Conservation (phyloP, 192 early-diverging fungal species). For the Backusella liffmaniae region DNA sequence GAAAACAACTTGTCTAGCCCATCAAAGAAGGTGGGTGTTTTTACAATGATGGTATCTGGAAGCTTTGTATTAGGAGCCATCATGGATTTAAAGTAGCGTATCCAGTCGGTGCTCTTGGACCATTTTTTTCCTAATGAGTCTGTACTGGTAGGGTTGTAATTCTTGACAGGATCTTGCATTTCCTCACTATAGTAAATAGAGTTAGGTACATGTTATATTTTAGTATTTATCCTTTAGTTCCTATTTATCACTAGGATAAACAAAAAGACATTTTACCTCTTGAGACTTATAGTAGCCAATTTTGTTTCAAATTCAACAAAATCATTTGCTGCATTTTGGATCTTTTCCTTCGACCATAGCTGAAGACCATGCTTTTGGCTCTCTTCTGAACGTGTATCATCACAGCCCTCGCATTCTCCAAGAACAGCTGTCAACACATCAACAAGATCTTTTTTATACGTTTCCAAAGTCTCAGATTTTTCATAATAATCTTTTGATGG, state of each 20-base stretch:
- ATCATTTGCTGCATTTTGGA: slow-evolving; percentile 35
- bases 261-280: slow-evolving; percentile 21
- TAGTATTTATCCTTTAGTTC: neutral
- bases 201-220: neutral
- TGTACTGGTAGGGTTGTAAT: slow-evolving; percentile 42
- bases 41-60: slow-evolving; percentile 46
- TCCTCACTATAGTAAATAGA: slow-evolving; percentile 37
- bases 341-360: neutral
- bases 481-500: slow-evolving; percentile 70
- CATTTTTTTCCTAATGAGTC: neutral
- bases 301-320: slow-evolving; percentile 59
- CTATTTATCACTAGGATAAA: neutral
- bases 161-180: slow-evolving; percentile 47
- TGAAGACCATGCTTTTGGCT: neutral
- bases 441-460: slow-evolving; percentile 42
- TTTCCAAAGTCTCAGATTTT: slow-evolving; percentile 40
- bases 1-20: slow-evolving; percentile 37
- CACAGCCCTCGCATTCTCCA: neutral
- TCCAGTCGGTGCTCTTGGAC: neutral
- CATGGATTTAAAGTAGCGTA: slow-evolving; percentile 23
- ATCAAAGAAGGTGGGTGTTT: slow-evolving; percentile 44
- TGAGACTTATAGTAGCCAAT: slow-evolving; percentile 49
- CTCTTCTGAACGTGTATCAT: neutral
- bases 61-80: neutral
- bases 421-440: slow-evolving; percentile 43